Evolutionary conservation across 164 flowering plant species (phyloP).

Genomic region (Umbilicus rupestris): DNA sequence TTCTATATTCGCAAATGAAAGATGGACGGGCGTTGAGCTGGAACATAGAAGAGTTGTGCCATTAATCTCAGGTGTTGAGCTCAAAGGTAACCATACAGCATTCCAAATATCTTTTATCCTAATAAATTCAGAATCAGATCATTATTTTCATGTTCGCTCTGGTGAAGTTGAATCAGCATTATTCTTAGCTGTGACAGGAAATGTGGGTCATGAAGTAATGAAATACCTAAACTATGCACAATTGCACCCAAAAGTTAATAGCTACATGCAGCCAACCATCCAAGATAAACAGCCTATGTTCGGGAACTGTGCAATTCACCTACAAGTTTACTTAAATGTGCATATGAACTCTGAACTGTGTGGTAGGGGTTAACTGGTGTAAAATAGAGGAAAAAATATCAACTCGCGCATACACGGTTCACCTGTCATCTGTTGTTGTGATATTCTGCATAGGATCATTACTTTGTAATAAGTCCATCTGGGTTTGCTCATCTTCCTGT

Average conservation of each 20-base stretch:
- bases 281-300: not conserved
- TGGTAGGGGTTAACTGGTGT: not conserved
- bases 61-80: slow-evolving; percentile 1
- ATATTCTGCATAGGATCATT: slow-evolving; percentile 14
- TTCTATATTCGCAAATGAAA: slow-evolving; percentile 18
- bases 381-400: slow-evolving; percentile 16
- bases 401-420: slow-evolving; percentile 52
- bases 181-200: not conserved
- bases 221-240: no score
- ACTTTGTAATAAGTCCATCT: slow-evolving; percentile 12
- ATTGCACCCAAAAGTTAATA: no score
- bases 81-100: not conserved
- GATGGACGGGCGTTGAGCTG: slow-evolving; percentile 15
- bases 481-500: slow-evolving; percentile 30
- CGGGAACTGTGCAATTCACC: no score
- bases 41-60: not conserved
- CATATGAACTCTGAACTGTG: not conserved
- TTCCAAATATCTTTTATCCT: not conserved
- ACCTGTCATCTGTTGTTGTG: slow-evolving; percentile 56
- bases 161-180: not conserved
- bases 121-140: not conserved
- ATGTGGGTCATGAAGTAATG: no score
- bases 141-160: not conserved
- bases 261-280: not conserved
- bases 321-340: not conserved